These are phyloP conservation scores for Calonectria pseudoreteaudii DNA, from an alignment of 2,329 filamentous ascomycete genomes.

Conservation along the genomic window DNA sequence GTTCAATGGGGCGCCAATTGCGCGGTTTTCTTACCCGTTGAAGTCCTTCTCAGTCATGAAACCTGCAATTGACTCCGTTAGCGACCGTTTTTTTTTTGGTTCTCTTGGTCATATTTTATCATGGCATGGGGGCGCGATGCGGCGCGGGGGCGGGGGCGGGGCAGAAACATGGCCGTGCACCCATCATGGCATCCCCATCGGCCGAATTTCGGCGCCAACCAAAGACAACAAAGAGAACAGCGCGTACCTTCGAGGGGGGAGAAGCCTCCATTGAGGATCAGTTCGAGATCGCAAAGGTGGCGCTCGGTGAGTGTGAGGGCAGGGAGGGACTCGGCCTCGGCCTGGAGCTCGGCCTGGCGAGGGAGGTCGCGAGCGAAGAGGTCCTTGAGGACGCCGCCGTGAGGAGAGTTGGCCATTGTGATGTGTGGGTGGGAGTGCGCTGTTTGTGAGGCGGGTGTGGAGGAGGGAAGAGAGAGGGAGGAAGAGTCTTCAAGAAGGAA, in stretches of 20 bases:
- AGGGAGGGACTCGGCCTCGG: conserved; percentile 88
- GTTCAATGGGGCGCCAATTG: neutral
- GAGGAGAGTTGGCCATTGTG: conserved; percentile 77
- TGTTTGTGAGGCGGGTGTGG: neutral
- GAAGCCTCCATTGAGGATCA: conserved; percentile 98
- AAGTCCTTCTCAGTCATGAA: conserved; percentile 99
- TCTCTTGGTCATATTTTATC: neutral
- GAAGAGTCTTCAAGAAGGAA: conserved; percentile 16
- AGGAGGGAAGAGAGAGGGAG: neutral
- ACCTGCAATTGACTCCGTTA: conserved; percentile 62
- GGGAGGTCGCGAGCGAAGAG: conserved; percentile 92
- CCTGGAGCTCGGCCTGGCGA: conserved; percentile 80
- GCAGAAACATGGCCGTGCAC: conserved; percentile 14
- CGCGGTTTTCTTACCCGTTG: conserved; percentile 74
- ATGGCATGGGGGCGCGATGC: conserved; percentile 18
- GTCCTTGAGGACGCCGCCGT: conserved; percentile 98
- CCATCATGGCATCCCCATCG: conserved; percentile 25
- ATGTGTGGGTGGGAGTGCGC: conserved; percentile 26
- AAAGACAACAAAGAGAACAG: conserved; percentile 43
- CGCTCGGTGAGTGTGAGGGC: conserved; percentile 89
- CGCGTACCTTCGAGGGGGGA: conserved; percentile 89
- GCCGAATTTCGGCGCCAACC: conserved; percentile 29
- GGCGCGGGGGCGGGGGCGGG: conserved; percentile 41
- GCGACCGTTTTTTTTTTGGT: conserved; percentile 16
- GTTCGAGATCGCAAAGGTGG: conserved; percentile 96